Evolutionary conservation across 2,329 filamentous ascomycete genomes (phyloP).

Genomic region (Neocatenulostroma microsporum): DNA sequence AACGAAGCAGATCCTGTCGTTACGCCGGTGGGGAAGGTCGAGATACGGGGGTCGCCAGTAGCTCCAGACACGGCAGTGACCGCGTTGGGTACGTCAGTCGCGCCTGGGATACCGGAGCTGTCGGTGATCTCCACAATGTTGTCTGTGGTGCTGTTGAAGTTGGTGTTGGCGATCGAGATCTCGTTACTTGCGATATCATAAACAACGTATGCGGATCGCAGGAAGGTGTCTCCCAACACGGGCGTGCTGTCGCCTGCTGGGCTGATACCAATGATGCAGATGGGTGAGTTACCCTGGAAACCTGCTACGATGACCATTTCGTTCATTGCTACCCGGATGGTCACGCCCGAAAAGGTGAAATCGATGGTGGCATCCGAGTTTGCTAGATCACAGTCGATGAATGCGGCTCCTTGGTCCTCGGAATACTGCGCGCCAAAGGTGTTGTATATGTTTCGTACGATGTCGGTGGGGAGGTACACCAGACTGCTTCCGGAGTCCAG

Average conservation of each 20-base stretch:
- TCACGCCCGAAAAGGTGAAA: conserved; percentile 50
- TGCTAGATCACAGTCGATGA: conserved; percentile 48
- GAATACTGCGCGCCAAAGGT: conserved; percentile 37
- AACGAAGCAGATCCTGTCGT: conserved; percentile 13
- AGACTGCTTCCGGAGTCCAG: conserved; percentile 70
- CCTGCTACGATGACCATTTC: conserved; percentile 50
- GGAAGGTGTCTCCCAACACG: conserved; percentile 55
- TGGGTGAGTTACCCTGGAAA: conserved; percentile 30
- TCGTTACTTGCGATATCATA: conserved; percentile 55
- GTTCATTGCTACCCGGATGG: conserved; percentile 47
- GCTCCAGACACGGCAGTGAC: conserved; percentile 41
- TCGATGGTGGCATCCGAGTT: conserved; percentile 44
- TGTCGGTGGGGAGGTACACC: conserved; percentile 58
- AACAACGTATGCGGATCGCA: conserved; percentile 56
- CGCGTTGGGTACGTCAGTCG: conserved; percentile 44
- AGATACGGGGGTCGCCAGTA: conserved; percentile 38
- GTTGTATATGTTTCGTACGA: conserved; percentile 42
- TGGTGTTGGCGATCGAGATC: conserved; percentile 54
- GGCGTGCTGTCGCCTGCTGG: conserved; percentile 41
- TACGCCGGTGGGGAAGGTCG: conserved; percentile 8
- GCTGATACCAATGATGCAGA: conserved; percentile 46
- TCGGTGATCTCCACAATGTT: conserved; percentile 49
- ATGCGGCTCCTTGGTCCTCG: conserved; percentile 36
- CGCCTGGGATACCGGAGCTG: conserved; percentile 45
- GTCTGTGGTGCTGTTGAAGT: conserved; percentile 49